Evolutionary conservation across 768 basidiomycete species (phyloP).

Genomic region (Russula compacta): DNA sequence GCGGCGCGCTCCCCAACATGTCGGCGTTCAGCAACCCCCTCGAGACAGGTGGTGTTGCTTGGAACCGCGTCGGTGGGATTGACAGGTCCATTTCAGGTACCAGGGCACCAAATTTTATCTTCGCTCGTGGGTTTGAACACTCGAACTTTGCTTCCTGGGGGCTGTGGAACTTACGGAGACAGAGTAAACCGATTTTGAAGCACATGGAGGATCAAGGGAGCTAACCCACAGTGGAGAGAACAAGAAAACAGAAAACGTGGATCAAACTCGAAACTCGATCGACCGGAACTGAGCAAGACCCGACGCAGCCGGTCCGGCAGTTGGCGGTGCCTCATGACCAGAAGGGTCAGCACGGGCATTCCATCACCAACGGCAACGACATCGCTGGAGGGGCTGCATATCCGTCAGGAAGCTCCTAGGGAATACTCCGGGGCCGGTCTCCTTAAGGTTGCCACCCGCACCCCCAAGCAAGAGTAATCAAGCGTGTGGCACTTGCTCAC

Average conservation of each 20-base stretch:
- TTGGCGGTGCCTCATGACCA: slow-evolving; percentile 1
- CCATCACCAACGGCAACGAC: slow-evolving; percentile 10
- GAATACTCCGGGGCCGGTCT: neutral
- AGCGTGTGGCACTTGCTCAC: neutral
- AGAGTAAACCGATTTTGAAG: neutral
- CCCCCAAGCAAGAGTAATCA: neutral
- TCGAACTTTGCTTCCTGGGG: neutral
- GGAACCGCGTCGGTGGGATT: neutral
- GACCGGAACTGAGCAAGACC: neutral
- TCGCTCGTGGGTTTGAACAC: neutral
- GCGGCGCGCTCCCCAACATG: slow-evolving; percentile 8
- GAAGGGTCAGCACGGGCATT: slow-evolving; percentile 2
- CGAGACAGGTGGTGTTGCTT: slow-evolving; percentile 8
- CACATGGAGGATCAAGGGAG: neutral
- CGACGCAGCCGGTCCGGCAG: slow-evolving; percentile 6
- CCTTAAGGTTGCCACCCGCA: neutral
- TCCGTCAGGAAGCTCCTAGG: neutral
- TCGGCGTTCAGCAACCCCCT: slow-evolving; percentile 5
- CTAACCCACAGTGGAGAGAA: neutral
- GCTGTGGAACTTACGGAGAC: no score
- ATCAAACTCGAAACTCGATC: neutral
- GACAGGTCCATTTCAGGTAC: slow-evolving; percentile 14
- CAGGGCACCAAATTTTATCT: slow-evolving; percentile 3
- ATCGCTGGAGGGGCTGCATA: slow-evolving; percentile 3
- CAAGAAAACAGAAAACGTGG: neutral